Evolutionary conservation across 2,329 filamentous ascomycete species (phyloP).

Genomic region (Pseudogymnoascus sp.): DNA sequence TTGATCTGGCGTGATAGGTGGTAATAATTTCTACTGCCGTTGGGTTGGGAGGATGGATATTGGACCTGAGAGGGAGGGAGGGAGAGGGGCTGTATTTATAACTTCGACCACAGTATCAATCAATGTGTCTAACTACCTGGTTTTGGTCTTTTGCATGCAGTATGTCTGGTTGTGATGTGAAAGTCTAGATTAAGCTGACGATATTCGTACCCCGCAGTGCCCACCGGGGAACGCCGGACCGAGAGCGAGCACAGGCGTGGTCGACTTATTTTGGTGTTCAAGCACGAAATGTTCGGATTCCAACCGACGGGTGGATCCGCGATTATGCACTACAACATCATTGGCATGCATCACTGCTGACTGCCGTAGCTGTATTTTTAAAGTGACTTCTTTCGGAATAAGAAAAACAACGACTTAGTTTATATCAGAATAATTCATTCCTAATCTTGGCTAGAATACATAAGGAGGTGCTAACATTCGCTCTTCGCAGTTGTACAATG

Average conservation of each 20-base stretch:
- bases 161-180: neutral
- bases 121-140: neutral
- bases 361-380: neutral
- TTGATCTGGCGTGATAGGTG: neutral
- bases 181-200: neutral
- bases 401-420: neutral
- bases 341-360: neutral
- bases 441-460: constrained; percentile 4
- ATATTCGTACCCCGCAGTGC: neutral
- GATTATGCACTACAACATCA: neutral
- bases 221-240: neutral
- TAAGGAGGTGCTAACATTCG: constrained; percentile 2
- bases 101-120: neutral
- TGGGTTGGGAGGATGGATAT: neutral
- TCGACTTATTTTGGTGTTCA: neutral
- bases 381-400: neutral
- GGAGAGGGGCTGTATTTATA: neutral
- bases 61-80: neutral
- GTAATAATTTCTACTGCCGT: neutral
- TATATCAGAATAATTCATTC: neutral
- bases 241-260: neutral
- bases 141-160: neutral
- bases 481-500: constrained; percentile 3
- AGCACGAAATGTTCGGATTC: neutral
- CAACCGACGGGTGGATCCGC: neutral